These are phyloP conservation scores for Cetradonia linearis DNA, from an alignment of 495 filamentous ascomycete genomes.

Conservation along the genomic window DNA sequence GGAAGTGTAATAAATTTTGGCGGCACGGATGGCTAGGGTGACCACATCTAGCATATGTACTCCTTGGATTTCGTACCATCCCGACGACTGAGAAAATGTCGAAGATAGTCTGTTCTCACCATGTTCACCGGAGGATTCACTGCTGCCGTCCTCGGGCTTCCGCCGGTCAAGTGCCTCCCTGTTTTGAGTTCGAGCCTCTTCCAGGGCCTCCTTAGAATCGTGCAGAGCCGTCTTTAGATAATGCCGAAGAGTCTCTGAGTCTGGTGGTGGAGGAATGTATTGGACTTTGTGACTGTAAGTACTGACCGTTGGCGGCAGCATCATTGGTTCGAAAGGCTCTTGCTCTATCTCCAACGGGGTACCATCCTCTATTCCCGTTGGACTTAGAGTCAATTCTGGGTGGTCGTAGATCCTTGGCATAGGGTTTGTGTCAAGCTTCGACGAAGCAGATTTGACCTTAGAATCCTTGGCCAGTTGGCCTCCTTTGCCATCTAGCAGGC, in stretches of 20 bases:
- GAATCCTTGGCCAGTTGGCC: constrained; percentile 65
- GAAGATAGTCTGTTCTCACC: constrained; percentile 19
- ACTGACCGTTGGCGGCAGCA: constrained; percentile 92
- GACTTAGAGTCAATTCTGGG: constrained; percentile 29
- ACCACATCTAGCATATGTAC: constrained; percentile 84
- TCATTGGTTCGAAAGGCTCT: constrained; percentile 52
- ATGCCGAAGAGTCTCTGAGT: constrained; percentile 62
- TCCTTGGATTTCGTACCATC: constrained; percentile 80
- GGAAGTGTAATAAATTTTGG: constrained; percentile 87
- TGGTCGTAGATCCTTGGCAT: constrained; percentile 15
- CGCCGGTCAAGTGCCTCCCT: constrained; percentile 26
- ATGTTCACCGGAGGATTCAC: constrained; percentile 25
- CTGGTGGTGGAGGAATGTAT: constrained; percentile 76
- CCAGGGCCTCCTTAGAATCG: constrained; percentile 55
- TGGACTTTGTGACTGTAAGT: constrained; percentile 87
- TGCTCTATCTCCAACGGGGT: constrained; percentile 41
- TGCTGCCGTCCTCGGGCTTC: constrained; percentile 26
- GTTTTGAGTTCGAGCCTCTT: constrained; percentile 31
- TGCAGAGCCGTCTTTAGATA: constrained; percentile 60
- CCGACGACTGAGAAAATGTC: constrained; percentile 33
- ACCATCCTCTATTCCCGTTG: constrained; percentile 51
- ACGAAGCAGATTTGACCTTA: constrained; percentile 40
- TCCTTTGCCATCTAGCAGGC: constrained; percentile 85
- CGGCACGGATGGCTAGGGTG: constrained; percentile 86
- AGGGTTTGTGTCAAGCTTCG: constrained; percentile 1